phyloP scores from a whole-genome alignment of 2,329 filamentous ascomycete genomes.

The Epichloe baconii region DNA sequence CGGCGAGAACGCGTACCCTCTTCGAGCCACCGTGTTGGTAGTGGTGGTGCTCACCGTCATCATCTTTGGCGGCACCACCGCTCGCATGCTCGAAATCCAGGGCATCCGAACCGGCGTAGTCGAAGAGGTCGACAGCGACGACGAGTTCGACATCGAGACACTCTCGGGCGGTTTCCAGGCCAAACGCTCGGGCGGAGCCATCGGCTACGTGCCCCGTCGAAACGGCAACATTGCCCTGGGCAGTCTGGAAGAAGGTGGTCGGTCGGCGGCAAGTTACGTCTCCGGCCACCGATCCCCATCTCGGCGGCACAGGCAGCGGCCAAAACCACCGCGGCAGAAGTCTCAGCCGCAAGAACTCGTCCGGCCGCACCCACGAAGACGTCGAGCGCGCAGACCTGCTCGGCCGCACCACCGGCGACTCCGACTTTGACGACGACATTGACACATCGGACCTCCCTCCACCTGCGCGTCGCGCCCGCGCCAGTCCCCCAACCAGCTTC shows the following conservation, averaged over 20 bases:
- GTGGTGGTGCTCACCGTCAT: conserved; percentile 97
- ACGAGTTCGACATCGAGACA: conserved; percentile 92
- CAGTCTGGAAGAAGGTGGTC: conserved; percentile 28
- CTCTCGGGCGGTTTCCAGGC: conserved; percentile 62
- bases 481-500: conserved; percentile 15
- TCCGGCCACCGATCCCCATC: conserved; percentile 38
- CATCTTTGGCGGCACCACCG: conserved; percentile 95
- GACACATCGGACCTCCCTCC: conserved; percentile 55
- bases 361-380: conserved; percentile 27
- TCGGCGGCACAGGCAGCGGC: conserved; percentile 19
- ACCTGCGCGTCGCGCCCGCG: conserved; percentile 32
- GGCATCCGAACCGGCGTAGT: conserved; percentile 94
- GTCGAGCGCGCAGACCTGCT: conserved; percentile 45
- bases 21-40: conserved; percentile 91
- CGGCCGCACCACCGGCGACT: conserved; percentile 37
- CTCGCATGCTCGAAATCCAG: conserved; percentile 92
- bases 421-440: conserved; percentile 50
- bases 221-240: conserved; percentile 48
- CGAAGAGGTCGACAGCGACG: conserved; percentile 93
- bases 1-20: conserved; percentile 66
- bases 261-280: conserved; percentile 34
- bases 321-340: conserved; percentile 35
- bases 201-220: conserved; percentile 63
- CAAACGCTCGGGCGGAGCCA: conserved; percentile 63
- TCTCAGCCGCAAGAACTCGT: conserved; percentile 39